Evolutionary conservation across 495 filamentous ascomycete species (phyloP).

Genomic region (Daldinia bambusicola): DNA sequence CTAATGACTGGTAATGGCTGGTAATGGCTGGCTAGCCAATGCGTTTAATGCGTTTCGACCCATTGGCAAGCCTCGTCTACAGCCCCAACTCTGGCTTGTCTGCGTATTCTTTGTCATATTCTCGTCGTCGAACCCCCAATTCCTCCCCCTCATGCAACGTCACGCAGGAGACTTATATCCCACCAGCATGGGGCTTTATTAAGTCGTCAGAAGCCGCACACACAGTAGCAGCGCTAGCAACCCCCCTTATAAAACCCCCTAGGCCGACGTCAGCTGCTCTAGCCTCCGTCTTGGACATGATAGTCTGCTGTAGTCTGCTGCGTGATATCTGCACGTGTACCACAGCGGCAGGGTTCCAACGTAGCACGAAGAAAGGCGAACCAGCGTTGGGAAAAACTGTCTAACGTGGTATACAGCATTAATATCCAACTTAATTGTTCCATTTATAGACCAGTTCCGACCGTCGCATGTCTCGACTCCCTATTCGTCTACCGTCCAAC

Average conservation of each 20-base stretch:
- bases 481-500: slow-evolving; percentile 35
- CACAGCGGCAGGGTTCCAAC: slow-evolving; percentile 37
- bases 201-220: slow-evolving; percentile 38
- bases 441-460: slow-evolving; percentile 44
- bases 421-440: slow-evolving; percentile 46
- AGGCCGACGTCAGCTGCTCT: slow-evolving; percentile 43
- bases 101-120: not conserved
- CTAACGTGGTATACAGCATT: slow-evolving; percentile 42
- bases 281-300: slow-evolving; percentile 36
- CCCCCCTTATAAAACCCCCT: slow-evolving; percentile 19
- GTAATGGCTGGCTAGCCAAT: not conserved
- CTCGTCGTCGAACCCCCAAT: not conserved
- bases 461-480: slow-evolving; percentile 43
- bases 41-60: slow-evolving; percentile 19
- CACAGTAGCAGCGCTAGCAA: slow-evolving; percentile 37
- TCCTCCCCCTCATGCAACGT: slow-evolving; percentile 41
- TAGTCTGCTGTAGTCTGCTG: slow-evolving; percentile 31
- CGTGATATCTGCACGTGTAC: slow-evolving; percentile 47
- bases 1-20: not conserved
- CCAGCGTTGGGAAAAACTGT: slow-evolving; percentile 36
- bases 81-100: slow-evolving; percentile 18
- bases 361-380: slow-evolving; percentile 38
- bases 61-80: slow-evolving; percentile 39
- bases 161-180: slow-evolving; percentile 29
- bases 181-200: slow-evolving; percentile 41